Evolutionary conservation across 306 rosid species (phyloP), one percentile per base, ranked within the genome.

Genomic region (Geum urbanum): DNA sequence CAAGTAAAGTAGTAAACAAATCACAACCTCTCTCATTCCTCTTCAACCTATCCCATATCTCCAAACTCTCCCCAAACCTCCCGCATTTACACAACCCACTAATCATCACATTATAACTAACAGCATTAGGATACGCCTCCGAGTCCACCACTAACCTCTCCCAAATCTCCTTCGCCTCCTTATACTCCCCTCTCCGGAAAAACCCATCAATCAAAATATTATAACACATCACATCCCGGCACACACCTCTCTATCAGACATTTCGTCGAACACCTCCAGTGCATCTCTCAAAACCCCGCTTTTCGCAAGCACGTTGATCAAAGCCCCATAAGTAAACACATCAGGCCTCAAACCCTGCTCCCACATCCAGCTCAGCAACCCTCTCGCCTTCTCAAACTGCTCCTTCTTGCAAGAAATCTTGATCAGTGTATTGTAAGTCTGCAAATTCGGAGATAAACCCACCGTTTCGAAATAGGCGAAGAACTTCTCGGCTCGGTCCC

Each of bases 21-120:
- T 91, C 95, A 50, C 57, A 70, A 49, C 48, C 76, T 72, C 92
- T 71, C 2, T 80, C 79, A 47, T 83, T 94, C 76, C 22, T 78
- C 87, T 86, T 91, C 99, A 94, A 86, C 85, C 96, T 81, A 47
- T 86, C 75, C 96, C 95, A 94, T 53, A 95, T 83, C 68, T 84
- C 91, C 67, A 86, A 84, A 80, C 92, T 50, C 81, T 88, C 88
- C 72, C 69, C 19, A 53, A 91, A 84, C 89, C 67, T 91, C 56
- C 97, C 86, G 66, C 89, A 87, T 77, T 70, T 87, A 57, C 95
- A 91, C 61, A 95, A 58, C 62, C 99, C 99, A 63, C 84, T 86
- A 63, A 95, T 87, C 99, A 89, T 89, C 35, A 95, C 84, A 81
- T 88, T 95, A 60, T 89, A 91, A 46, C 91, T 86, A 16, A 76